Base-by-base conservation (phyloP, 306 rosid genomes). In the Trifolium subterraneum region DNA sequence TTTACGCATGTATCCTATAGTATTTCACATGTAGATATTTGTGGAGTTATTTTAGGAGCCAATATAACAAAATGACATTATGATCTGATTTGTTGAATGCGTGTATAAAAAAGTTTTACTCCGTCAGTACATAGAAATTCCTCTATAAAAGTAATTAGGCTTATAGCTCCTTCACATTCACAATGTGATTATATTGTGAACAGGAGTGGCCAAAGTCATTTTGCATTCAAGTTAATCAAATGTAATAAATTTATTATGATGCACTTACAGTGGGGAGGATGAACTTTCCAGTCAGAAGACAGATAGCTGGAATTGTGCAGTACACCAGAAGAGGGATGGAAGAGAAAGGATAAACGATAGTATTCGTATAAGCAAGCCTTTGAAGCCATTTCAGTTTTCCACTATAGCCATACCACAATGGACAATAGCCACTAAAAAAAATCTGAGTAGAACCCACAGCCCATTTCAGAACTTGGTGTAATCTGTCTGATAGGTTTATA, bases 271-370 rank as follows among this genome's bases (percentile, higher is more conserved):
- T 84, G 66, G 98, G 98, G 84, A 95, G 88, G 83, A 95, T 85
- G 88, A 88, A 92, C 80, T 95, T 95, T 81, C 98, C 99, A 0
- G 99, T 90, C 48, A 94, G 82, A 80, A 94, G 99, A 78, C 98
- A 92, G 62, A 94, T 70, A 23, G 99, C 96, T 11, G 99, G 99
- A 66, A 94, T 70, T 25, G 90, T 87, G 71, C 97, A 90, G 78
- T 92, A 92, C 20, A 92, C 84, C 58, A 92, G 79, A 44, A 94
- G 82, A 74, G 99, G 99, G 68, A 94, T 87, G 63, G 99, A 92
- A 70, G 96, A 87, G 85, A 90, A 87, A 50, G 99, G 98, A 76
- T 94, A 90, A 71, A 90, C 96, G 2, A 90, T 80, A 63, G 86
- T 72, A 81, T 92, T 90, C 62, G 67, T 81, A 79, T 94, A 92